A percentile compares a stretch with the other conserved stretches of the same genome.
Conservation (phyloP, 352 stramenopile species). For the Phytophthora brassicae region DNA sequence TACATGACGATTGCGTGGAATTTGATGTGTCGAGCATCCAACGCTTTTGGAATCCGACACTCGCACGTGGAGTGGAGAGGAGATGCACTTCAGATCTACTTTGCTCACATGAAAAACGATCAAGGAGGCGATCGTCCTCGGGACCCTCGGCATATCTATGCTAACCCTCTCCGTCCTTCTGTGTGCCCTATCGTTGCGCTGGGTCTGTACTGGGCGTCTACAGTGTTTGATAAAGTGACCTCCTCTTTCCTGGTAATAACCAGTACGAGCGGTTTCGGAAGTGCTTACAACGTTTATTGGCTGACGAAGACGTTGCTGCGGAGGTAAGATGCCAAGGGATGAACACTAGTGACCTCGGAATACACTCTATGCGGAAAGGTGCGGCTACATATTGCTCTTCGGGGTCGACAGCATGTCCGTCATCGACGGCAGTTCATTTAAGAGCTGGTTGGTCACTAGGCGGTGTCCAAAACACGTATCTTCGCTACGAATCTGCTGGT, state of each 20-base stretch:
- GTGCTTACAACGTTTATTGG: background rate
- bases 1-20: slow-evolving; percentile 16
- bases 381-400: slow-evolving; percentile 22
- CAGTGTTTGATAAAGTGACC: slow-evolving; percentile 3
- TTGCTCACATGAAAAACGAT: slow-evolving; percentile 18
- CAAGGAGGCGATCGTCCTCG: slow-evolving; percentile 4
- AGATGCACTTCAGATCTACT: slow-evolving; percentile 5
- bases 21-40: slow-evolving; percentile 14
- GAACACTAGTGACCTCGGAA: slow-evolving; percentile 12
- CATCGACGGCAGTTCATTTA: slow-evolving; percentile 17
- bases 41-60: slow-evolving; percentile 5
- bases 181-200: slow-evolving; percentile 12
- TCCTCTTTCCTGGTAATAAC: background rate
- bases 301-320: background rate
- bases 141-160: slow-evolving; percentile 11
- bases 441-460: slow-evolving; percentile 20
- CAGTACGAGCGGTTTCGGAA: background rate
- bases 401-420: slow-evolving; percentile 23
- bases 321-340: slow-evolving; percentile 21
- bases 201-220: slow-evolving; percentile 5
- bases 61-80: slow-evolving; percentile 8
- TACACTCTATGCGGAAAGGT: slow-evolving; percentile 33
- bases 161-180: slow-evolving; percentile 2
- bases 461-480: slow-evolving; percentile 22
- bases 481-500: slow-evolving; percentile 18